A percentile compares a stretch with the other conserved stretches of the same genome.
Conservation (phyloP, 2,329 filamentous ascomycete genomes). For the Sphaerulina populicola region DNA sequence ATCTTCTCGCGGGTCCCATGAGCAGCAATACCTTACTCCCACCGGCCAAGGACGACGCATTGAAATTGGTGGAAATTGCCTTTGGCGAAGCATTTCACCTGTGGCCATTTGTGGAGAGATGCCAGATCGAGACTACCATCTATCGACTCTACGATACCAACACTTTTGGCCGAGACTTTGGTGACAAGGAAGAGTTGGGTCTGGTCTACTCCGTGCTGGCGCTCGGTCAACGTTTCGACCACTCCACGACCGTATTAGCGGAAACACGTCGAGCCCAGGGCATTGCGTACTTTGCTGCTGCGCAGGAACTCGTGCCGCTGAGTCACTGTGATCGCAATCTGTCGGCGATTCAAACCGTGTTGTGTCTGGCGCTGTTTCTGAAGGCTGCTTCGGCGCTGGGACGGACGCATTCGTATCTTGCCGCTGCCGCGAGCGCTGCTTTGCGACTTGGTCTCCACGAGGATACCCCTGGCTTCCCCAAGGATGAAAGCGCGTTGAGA, state of each 20-base stretch:
- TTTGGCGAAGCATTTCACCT: conserved; percentile 16
- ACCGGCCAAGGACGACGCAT: conserved; percentile 4
- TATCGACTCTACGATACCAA: conserved; percentile 15
- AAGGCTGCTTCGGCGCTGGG: conserved; percentile 13
- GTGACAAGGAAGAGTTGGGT: conserved; percentile 17
- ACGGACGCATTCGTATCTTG: conserved; percentile 14
- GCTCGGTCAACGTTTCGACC: conserved; percentile 17
- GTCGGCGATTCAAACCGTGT: conserved; percentile 14
- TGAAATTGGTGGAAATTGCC: conserved; percentile 12
- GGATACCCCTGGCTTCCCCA: conserved; percentile 6
- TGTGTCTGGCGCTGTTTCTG: conserved; percentile 18
- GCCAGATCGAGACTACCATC: conserved; percentile 12
- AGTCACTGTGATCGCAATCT: conserved; percentile 16
- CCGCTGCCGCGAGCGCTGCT: conserved; percentile 16
- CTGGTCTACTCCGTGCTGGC: conserved; percentile 17
- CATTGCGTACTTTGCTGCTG: conserved; percentile 15
- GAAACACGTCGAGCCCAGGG: conserved; percentile 5
- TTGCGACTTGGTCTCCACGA: conserved; percentile 20
- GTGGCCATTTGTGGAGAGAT: conserved; percentile 17
- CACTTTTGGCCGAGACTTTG: conserved; percentile 13
- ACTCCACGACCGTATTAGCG: conserved; percentile 1
- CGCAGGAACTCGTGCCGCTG: conserved; percentile 14
- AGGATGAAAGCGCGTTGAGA: conserved; percentile 15
- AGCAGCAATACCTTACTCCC: conserved; percentile 7
- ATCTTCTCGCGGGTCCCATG: not conserved